A percentile compares a stretch with the other conserved stretches of the same genome.
phyloP scores from a whole-genome alignment of 768 basidiomycete genomes.

The Agrocybe pediades region DNA sequence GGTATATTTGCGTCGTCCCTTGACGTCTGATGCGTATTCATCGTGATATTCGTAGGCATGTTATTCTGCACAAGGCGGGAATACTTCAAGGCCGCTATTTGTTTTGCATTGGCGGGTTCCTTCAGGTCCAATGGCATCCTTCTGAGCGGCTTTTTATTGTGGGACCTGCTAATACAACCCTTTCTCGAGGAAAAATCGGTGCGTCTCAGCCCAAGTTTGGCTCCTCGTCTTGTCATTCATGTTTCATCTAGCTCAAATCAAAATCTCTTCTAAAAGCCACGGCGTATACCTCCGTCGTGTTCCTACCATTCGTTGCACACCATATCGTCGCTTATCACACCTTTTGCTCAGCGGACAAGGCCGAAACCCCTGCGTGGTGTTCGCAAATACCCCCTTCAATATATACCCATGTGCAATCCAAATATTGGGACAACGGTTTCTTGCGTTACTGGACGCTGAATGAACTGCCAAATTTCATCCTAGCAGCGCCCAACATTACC shows the following conservation, averaged over 20 bases:
- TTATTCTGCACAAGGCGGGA: slow-evolving; percentile 47
- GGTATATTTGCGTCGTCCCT: slow-evolving; percentile 39
- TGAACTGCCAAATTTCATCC: slow-evolving; percentile 88
- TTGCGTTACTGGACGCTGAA: slow-evolving; percentile 81
- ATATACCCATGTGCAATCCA: slow-evolving; percentile 79
- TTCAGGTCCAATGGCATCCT: slow-evolving; percentile 83
- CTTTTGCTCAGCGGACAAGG: slow-evolving; percentile 56
- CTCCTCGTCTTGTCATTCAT: neutral
- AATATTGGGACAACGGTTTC: slow-evolving; percentile 89
- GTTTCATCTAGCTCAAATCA: slow-evolving; percentile 33
- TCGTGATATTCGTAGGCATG: slow-evolving; percentile 48
- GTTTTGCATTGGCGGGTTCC: slow-evolving; percentile 61
- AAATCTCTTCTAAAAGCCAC: slow-evolving; percentile 34
- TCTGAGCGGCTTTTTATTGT: slow-evolving; percentile 75
- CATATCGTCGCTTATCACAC: slow-evolving; percentile 64
- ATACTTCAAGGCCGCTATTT: slow-evolving; percentile 59
- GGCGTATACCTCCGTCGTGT: slow-evolving; percentile 45
- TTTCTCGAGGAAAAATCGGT: slow-evolving; percentile 42
- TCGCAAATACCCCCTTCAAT: slow-evolving; percentile 57
- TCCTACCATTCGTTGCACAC: slow-evolving; percentile 71
- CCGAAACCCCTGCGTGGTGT: slow-evolving; percentile 63
- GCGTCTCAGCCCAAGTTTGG: slow-evolving; percentile 1
- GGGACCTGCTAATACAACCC: slow-evolving; percentile 67
- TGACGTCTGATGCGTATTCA: neutral
- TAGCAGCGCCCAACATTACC: slow-evolving; percentile 71